Evolutionary conservation across 2,329 filamentous ascomycete genomes (phyloP).

Genomic region (Cucurbitaria berberidis): DNA sequence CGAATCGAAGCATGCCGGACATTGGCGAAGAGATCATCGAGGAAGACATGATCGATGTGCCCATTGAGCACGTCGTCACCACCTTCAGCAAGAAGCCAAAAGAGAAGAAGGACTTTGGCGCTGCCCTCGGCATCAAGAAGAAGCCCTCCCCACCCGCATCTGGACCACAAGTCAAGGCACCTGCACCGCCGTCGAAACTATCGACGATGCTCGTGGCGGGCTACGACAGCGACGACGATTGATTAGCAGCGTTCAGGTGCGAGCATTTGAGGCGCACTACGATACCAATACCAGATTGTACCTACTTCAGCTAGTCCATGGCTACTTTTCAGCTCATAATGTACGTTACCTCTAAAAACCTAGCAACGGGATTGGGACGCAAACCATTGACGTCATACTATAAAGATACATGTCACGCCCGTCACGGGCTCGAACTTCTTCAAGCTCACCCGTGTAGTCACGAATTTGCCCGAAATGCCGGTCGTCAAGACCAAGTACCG

Average conservation of each 20-base stretch:
- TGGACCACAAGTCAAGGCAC: conserved; percentile 13
- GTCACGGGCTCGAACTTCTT: neutral
- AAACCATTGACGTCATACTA: neutral
- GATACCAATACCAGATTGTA: conserved; percentile 4
- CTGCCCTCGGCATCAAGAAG: conserved; percentile 79
- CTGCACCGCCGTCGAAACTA: conserved; percentile 24
- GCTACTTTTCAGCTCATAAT: neutral
- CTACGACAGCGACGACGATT: conserved; percentile 41
- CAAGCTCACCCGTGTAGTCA: neutral
- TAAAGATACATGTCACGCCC: neutral
- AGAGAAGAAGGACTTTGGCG: conserved; percentile 82
- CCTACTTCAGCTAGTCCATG: neutral
- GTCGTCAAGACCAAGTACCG: neutral
- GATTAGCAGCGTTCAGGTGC: neutral
- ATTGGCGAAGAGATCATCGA: conserved; percentile 62
- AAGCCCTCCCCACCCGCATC: conserved; percentile 24
- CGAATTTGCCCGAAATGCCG: conserved; percentile 12
- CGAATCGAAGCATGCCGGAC: conserved; percentile 44
- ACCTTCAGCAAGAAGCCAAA: conserved; percentile 79
- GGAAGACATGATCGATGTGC: conserved; percentile 50
- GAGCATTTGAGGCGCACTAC: neutral
- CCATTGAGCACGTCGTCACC: conserved; percentile 51
- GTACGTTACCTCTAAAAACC: neutral
- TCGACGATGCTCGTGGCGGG: conserved; percentile 35
- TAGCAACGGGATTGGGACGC: neutral